A percentile compares a stretch with the other conserved stretches of the same genome.
Conservation (phyloP, 495 filamentous ascomycete species). For the Penicillium bovifimosum region DNA sequence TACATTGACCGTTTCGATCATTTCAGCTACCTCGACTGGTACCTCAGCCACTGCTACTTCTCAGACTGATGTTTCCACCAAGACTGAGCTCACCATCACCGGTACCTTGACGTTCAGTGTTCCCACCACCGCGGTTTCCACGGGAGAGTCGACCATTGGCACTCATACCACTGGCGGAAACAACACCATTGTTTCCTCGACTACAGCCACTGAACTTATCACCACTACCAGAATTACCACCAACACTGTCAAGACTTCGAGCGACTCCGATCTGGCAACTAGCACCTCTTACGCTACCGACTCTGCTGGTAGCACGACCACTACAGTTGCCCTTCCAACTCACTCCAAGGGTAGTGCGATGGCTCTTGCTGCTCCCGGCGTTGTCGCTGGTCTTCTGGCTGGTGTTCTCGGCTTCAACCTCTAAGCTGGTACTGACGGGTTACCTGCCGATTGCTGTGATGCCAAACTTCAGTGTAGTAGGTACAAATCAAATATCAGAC, state of each 20-base stretch:
- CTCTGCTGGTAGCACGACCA: slow-evolving; percentile 5
- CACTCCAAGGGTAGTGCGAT: slow-evolving; percentile 12
- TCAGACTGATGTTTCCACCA: not conserved
- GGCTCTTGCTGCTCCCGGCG: slow-evolving; percentile 21
- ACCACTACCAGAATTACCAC: slow-evolving; percentile 2
- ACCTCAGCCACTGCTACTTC: not conserved
- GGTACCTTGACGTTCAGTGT: not conserved
- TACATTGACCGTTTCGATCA: not conserved
- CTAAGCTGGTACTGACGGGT: slow-evolving; percentile 12
- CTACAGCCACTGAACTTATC: not conserved
- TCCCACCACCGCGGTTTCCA: not conserved
- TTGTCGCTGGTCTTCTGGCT: slow-evolving; percentile 14
- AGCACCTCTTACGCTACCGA: slow-evolving; percentile 5
- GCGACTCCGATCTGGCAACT: slow-evolving; percentile 4
- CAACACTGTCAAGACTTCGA: not conserved
- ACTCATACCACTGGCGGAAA: not conserved
- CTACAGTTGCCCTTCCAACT: slow-evolving; percentile 14
- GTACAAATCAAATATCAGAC: not conserved
- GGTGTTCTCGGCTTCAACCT: slow-evolving; percentile 19
- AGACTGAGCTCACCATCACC: slow-evolving; percentile 5
- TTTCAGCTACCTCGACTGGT: not conserved
- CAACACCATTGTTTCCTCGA: not conserved
- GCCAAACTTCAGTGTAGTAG: not conserved
- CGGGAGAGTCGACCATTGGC: not conserved
- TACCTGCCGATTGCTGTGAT: not conserved